Percentiles rank a stretch among this genome's conserved stretches.
Evolutionary conservation across 139 green algal species (phyloP).

Genomic region (Mychonastes homosphaera): DNA sequence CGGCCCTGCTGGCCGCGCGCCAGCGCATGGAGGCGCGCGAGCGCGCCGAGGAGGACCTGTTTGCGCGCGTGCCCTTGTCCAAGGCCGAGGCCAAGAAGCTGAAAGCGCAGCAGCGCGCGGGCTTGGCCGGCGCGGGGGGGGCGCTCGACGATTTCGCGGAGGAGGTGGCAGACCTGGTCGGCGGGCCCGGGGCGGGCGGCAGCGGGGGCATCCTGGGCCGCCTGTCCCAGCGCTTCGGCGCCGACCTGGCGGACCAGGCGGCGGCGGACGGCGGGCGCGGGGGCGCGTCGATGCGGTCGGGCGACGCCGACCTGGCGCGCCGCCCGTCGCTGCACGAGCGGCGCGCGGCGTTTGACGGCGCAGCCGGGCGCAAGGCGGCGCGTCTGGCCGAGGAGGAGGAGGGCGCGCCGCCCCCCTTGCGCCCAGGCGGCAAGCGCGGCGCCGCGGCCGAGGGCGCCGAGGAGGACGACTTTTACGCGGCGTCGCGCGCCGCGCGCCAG

Average conservation of each 20-base stretch:
- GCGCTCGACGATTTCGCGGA: slow-evolving; percentile 91
- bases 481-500: slow-evolving; percentile 13
- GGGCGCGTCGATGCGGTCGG: slow-evolving; percentile 1
- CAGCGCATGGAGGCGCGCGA: slow-evolving; percentile 60
- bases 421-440: slow-evolving; percentile 10
- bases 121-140: slow-evolving; percentile 27
- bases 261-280: neutral
- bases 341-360: slow-evolving; percentile 48
- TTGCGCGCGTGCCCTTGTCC: slow-evolving; percentile 70
- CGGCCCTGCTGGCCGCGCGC: slow-evolving; percentile 36
- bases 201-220: neutral
- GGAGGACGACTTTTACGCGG: slow-evolving; percentile 65
- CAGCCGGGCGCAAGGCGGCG: slow-evolving; percentile 33
- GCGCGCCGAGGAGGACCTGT: slow-evolving; percentile 81
- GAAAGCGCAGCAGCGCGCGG: slow-evolving; percentile 28
- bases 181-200: slow-evolving; percentile 29
- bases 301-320: slow-evolving; percentile 35
- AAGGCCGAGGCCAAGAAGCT: slow-evolving; percentile 71
- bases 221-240: slow-evolving; percentile 54
- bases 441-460: slow-evolving; percentile 21
- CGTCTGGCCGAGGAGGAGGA: slow-evolving; percentile 1
- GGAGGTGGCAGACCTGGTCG: slow-evolving; percentile 76
- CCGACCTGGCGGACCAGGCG: slow-evolving; percentile 35
- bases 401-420: slow-evolving; percentile 13
- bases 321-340: slow-evolving; percentile 55